Evolutionary conservation across 768 basidiomycete species (phyloP).

Genomic region (Austroboletus eburneus): DNA sequence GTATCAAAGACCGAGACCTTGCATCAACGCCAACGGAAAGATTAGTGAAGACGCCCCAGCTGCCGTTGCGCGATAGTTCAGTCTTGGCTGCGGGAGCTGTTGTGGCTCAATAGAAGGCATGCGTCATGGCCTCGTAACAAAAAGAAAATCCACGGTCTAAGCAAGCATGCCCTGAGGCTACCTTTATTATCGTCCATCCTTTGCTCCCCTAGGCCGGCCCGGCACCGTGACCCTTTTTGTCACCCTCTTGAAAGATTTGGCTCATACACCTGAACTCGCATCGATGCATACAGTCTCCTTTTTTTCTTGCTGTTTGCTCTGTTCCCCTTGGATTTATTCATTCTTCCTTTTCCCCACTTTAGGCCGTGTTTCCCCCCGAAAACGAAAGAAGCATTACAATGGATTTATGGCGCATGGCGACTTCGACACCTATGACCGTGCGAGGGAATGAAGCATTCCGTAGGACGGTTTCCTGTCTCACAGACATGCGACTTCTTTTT

Average conservation of each 20-base stretch:
- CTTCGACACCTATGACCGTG: conserved; percentile 9
- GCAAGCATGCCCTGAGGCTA: no score
- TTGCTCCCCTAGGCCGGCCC: no score
- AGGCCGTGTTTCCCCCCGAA: conserved; percentile 27
- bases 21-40: conserved; percentile 37
- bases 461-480: not conserved
- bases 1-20: conserved; percentile 37
- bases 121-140: no score
- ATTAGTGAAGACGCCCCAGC: conserved; percentile 55
- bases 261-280: no score
- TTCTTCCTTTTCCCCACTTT: conserved; percentile 23
- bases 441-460: conserved; percentile 1
- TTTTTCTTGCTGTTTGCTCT: conserved; percentile 4
- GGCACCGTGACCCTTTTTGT: not conserved
- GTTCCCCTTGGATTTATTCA: conserved; percentile 31
- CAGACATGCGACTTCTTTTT: no score
- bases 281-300: no score
- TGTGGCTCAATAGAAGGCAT: conserved; percentile 31
- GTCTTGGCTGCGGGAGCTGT: conserved; percentile 46
- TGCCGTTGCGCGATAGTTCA: conserved; percentile 59
- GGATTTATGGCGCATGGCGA: conserved; percentile 15
- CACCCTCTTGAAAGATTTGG: no score
- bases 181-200: no score
- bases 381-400: conserved; percentile 16
- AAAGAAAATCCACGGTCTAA: no score